phyloP scores from a whole-genome alignment of 108 stramenopile species.

The Cyclotella sp. region DNA sequence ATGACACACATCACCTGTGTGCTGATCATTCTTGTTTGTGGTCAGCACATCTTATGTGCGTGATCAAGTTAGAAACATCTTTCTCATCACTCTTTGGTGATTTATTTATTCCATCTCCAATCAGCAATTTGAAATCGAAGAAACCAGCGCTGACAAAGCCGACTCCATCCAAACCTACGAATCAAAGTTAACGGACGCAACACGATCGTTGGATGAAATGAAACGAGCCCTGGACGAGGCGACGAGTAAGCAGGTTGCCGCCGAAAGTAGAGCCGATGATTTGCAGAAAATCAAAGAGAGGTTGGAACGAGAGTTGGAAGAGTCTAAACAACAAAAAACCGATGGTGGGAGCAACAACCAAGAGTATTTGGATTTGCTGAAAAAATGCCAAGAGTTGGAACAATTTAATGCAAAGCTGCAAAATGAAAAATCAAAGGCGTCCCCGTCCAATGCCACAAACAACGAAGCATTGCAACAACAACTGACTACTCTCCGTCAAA shows the following conservation, averaged over 20 bases:
- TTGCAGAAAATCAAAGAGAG: slow-evolving; percentile 22
- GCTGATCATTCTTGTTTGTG: too few species aligned
- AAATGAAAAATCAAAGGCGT: neutral
- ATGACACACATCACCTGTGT: too few species aligned
- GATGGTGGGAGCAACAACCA: slow-evolving; percentile 27
- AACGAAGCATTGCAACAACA: slow-evolving; percentile 10
- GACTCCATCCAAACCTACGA: slow-evolving; percentile 33
- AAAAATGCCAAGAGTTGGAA: slow-evolving; percentile 41
- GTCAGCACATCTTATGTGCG: neutral
- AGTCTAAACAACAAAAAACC: slow-evolving; percentile 8
- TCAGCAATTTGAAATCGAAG: slow-evolving; percentile 69
- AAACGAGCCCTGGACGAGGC: slow-evolving; percentile 17
- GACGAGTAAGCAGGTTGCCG: neutral
- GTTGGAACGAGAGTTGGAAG: slow-evolving; percentile 28
- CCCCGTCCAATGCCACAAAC: neutral
- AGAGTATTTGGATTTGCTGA: slow-evolving; percentile 12
- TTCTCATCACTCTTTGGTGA: neutral
- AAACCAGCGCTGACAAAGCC: slow-evolving; percentile 55
- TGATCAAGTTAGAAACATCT: neutral
- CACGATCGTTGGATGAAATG: slow-evolving; percentile 22
- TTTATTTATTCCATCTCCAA: neutral
- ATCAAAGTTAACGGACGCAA: slow-evolving; percentile 51
- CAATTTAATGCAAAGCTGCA: slow-evolving; percentile 23
- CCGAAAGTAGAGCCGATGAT: slow-evolving; percentile 30
- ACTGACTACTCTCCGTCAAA: slow-evolving; percentile 43